Evolutionary conservation across 306 rosid species (phyloP), one percentile per base, ranked within the genome.

Genomic region (Lithocarpus polystachyus): DNA sequence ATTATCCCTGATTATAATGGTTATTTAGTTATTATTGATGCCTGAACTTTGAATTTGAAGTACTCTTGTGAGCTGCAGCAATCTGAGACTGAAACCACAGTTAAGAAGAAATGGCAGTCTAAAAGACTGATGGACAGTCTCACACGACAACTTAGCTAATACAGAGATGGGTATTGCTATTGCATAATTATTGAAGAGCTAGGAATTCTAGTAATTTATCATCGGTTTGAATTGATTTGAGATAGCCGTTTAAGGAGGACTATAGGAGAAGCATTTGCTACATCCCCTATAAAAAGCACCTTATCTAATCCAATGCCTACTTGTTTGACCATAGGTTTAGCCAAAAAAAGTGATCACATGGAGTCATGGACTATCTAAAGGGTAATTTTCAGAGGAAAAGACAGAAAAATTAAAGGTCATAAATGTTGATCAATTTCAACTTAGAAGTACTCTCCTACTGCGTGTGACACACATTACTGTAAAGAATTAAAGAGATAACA

Each of bases 241-340:
- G 56, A n/a, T 79, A 84, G 87, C 81, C 81, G 81, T 84, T 84
- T 75, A 4, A 82, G 8, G 8, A 40, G 51, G 69, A 68, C 59
- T 3, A 28, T 35, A 37, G 68, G 60, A 78, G 77, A 56, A 78
- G 52, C 61, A 43, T 71, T 14, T 60, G 78, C 40, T 56, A 52
- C 60, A 14, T 15, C 59, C 57, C 69, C 68, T 15, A 64, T 71
- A 33, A 60, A 77, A 77, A 55, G 82, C 24, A 53, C 72, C 68
- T 56, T 64, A 22, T 51, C 37, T 70, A 55, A 51, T 53, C 51
- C 24, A 18, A 9, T 19, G 37, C 37, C 20, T 23, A 35, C n/a
- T 20, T 67, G n/a, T 61, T 61, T 64, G 37, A 59, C 40, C 69
- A 28, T 6, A 15, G 6, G 5, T 28, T 6, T 15, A 62, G 37